Percentiles rank a stretch among this genome's conserved stretches.
phyloP scores from a whole-genome alignment of 176 grass and related monocot species.

The Musa itinerans region DNA sequence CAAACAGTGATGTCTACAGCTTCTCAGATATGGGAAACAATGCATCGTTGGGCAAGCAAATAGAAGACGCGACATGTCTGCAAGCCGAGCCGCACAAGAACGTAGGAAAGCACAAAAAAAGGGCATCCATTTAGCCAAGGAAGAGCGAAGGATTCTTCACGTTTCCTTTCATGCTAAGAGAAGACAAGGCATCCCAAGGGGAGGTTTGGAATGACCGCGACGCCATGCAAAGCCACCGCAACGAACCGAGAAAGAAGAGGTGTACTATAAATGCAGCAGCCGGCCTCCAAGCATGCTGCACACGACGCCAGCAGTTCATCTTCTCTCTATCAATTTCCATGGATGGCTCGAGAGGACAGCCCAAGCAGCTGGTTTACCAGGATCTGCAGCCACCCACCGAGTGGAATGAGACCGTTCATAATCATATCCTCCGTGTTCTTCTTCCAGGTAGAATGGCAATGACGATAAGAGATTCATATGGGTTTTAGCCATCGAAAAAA shows the following conservation, averaged over 20 bases:
- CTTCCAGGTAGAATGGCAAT: conserved; percentile 38
- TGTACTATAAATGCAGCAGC: too few relatives aligned
- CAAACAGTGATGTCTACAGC: conserved; percentile 2
- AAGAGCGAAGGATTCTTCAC: background rate
- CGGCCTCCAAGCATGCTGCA: too few relatives aligned
- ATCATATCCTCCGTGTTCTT: conserved; percentile 22
- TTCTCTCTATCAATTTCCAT: background rate
- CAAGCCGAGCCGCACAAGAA: too few relatives aligned
- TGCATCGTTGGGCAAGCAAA: too few relatives aligned
- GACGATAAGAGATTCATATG: background rate
- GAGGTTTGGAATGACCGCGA: background rate
- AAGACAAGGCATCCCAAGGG: background rate
- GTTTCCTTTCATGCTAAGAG: background rate
- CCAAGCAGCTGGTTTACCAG: background rate
- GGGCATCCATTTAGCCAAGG: background rate
- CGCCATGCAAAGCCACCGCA: background rate
- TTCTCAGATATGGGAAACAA: background rate
- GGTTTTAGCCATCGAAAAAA: background rate
- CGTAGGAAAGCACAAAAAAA: background rate
- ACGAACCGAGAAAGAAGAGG: background rate
- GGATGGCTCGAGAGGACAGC: background rate
- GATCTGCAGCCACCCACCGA: background rate
- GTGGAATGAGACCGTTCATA: conserved; percentile 9
- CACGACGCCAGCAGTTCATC: too few relatives aligned
- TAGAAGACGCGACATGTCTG: too few relatives aligned